Percentiles rank a stretch among this genome's conserved stretches.
phyloP scores from a whole-genome alignment of 208 protist species.

The Trypanosoma melophagium region DNA sequence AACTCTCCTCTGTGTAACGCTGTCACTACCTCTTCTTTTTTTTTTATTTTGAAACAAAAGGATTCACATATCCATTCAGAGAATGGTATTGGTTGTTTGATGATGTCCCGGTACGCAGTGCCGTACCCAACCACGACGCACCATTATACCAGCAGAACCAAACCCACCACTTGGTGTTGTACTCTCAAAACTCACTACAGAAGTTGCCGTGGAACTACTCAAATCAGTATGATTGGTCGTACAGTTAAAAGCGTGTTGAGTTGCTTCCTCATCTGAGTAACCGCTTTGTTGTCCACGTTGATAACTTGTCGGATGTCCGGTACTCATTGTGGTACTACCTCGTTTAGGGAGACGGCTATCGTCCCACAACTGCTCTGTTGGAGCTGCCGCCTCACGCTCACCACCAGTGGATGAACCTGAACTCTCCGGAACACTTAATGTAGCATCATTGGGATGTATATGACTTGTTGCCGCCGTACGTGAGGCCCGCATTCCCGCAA shows the following conservation, averaged over 20 bases:
- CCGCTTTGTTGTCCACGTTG: conserved; percentile 19
- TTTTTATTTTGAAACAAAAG: too few relatives aligned
- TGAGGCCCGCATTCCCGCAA: conserved; percentile 9
- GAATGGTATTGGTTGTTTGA: neutral
- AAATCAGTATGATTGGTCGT: conserved; percentile 23
- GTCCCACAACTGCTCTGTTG: conserved; percentile 12
- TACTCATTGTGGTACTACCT: conserved; percentile 19
- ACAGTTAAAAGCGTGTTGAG: conserved; percentile 19
- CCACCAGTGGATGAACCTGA: neutral
- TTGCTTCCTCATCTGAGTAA: conserved; percentile 25
- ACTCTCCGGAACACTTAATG: conserved; percentile 15
- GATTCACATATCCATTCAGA: too few relatives aligned
- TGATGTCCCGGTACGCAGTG: conserved; percentile 3
- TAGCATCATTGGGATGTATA: conserved; percentile 3
- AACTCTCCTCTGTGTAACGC: too few relatives aligned
- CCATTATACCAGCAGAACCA: conserved; percentile 20
- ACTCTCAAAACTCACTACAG: conserved; percentile 28
- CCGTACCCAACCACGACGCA: conserved; percentile 25
- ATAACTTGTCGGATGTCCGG: conserved; percentile 23
- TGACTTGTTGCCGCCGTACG: conserved; percentile 2
- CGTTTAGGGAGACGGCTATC: conserved; percentile 6
- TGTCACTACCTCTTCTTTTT: too few relatives aligned
- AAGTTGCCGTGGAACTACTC: conserved; percentile 26
- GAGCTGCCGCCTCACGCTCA: neutral
- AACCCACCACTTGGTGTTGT: neutral